Conservation (phyloP, 768 basidiomycete genomes). For the Suillus spraguei region DNA sequence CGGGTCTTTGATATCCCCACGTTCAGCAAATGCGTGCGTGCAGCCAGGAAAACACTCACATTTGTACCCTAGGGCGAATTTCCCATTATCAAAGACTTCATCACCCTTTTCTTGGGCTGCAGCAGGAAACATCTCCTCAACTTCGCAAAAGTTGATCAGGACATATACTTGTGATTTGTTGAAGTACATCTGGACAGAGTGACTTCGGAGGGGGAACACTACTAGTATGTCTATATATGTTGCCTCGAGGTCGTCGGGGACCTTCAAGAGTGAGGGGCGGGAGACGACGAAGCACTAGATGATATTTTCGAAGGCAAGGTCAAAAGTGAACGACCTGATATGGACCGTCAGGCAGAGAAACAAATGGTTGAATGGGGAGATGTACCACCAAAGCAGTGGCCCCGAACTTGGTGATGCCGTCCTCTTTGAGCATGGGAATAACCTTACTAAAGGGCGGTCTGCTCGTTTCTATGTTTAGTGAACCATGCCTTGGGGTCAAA, state of each 20-base stretch:
- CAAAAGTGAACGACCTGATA: slow-evolving; percentile 41
- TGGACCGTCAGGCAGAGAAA: neutral
- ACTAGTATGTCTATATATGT: neutral
- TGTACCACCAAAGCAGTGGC: slow-evolving; percentile 64
- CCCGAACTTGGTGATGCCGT: slow-evolving; percentile 60
- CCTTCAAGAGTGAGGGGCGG: slow-evolving; percentile 48
- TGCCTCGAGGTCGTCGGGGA: slow-evolving; percentile 43
- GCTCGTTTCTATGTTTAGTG: slow-evolving; percentile 37
- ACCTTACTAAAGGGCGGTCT: slow-evolving; percentile 56
- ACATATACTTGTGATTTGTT: slow-evolving; percentile 39
- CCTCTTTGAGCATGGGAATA: slow-evolving; percentile 53
- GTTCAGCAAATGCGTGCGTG: slow-evolving; percentile 55
- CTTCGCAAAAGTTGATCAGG: slow-evolving; percentile 44
- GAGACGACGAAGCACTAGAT: slow-evolving; percentile 42
- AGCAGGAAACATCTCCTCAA: slow-evolving; percentile 35
- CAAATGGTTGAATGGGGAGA: neutral
- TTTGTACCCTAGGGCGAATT: slow-evolving; percentile 47
- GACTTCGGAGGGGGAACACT: neutral
- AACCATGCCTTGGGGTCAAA: slow-evolving; percentile 50
- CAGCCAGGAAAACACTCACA: slow-evolving; percentile 50
- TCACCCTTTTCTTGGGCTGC: slow-evolving; percentile 37
- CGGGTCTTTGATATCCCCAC: slow-evolving; percentile 47
- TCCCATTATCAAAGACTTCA: slow-evolving; percentile 40
- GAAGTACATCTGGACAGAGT: slow-evolving; percentile 32
- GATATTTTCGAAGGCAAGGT: slow-evolving; percentile 45